Conservation (phyloP, 352 stramenopile species). For the Pythium phragmitis region DNA sequence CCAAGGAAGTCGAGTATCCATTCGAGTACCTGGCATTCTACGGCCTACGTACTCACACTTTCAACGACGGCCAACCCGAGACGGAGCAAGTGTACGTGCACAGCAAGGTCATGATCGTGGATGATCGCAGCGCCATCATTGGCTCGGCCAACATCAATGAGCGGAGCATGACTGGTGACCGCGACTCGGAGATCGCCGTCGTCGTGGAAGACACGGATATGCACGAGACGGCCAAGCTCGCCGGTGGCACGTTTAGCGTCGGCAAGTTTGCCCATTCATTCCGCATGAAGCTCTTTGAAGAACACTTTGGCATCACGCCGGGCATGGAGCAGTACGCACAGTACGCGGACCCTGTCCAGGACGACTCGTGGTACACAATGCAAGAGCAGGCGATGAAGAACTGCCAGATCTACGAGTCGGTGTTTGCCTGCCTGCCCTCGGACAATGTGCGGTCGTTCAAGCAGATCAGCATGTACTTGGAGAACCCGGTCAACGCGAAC, state of each 20-base stretch:
- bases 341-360: slow-evolving; percentile 51
- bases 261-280: slow-evolving; percentile 86
- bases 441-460: slow-evolving; percentile 78
- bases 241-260: slow-evolving; percentile 43
- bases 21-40: slow-evolving; percentile 90
- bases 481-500: slow-evolving; percentile 38
- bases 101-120: slow-evolving; percentile 88
- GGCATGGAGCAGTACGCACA: slow-evolving; percentile 46
- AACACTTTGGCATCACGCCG: slow-evolving; percentile 62
- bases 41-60: slow-evolving; percentile 65
- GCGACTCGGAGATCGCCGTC: slow-evolving; percentile 85
- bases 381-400: slow-evolving; percentile 56
- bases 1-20: slow-evolving; percentile 74
- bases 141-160: slow-evolving; percentile 97
- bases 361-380: slow-evolving; percentile 67
- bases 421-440: slow-evolving; percentile 84
- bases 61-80: slow-evolving; percentile 36
- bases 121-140: slow-evolving; percentile 90
- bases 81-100: slow-evolving; percentile 93
- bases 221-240: slow-evolving; percentile 73
- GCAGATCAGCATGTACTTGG: slow-evolving; percentile 64
- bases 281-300: slow-evolving; percentile 80
- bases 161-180: slow-evolving; percentile 91
- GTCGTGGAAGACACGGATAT: slow-evolving; percentile 84
- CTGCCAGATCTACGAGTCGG: slow-evolving; percentile 75